These are phyloP conservation scores for Podila clonocystis DNA, from an alignment of 192 early-diverging fungal genomes.

Conservation along the genomic window DNA sequence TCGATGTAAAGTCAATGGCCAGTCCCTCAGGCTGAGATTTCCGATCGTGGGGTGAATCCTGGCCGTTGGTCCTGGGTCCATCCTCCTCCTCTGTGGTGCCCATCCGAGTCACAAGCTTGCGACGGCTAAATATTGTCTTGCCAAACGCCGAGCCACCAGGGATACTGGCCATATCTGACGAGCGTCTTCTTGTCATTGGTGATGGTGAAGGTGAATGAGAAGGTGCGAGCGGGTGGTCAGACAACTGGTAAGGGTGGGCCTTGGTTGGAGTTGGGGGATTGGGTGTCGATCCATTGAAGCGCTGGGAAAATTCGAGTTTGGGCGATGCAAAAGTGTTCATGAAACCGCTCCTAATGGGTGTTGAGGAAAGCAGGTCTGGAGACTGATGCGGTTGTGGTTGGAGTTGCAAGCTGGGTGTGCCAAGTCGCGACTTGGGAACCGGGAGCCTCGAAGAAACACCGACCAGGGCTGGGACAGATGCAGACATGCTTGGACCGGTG, in stretches of 20 bases:
- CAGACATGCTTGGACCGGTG: neutral
- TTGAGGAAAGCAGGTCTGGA: constrained; percentile 1
- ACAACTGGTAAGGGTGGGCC: neutral
- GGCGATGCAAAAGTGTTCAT: constrained; percentile 1
- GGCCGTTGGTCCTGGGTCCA: neutral
- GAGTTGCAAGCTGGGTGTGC: neutral
- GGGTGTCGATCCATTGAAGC: constrained; percentile 1
- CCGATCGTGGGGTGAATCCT: too few relatives aligned
- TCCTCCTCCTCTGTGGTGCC: neutral
- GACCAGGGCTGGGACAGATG: neutral
- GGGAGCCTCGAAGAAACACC: constrained; percentile 25
- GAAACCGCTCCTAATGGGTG: neutral
- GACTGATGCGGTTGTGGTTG: neutral
- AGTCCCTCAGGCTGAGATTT: too few relatives aligned
- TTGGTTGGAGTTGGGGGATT: neutral
- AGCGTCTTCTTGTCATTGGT: constrained; percentile 15
- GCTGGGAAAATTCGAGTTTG: neutral
- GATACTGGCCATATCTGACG: constrained; percentile 22
- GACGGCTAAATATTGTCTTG: neutral
- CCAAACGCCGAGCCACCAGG: constrained; percentile 16
- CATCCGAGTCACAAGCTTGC: neutral
- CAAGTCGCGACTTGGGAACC: constrained; percentile 12
- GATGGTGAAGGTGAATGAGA: constrained; percentile 18
- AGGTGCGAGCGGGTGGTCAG: neutral
- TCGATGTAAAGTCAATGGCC: too few relatives aligned